A percentile compares a stretch with the other conserved stretches of the same genome.
Conservation (phyloP, 495 filamentous ascomycete species). For the Tuber magnatum region DNA sequence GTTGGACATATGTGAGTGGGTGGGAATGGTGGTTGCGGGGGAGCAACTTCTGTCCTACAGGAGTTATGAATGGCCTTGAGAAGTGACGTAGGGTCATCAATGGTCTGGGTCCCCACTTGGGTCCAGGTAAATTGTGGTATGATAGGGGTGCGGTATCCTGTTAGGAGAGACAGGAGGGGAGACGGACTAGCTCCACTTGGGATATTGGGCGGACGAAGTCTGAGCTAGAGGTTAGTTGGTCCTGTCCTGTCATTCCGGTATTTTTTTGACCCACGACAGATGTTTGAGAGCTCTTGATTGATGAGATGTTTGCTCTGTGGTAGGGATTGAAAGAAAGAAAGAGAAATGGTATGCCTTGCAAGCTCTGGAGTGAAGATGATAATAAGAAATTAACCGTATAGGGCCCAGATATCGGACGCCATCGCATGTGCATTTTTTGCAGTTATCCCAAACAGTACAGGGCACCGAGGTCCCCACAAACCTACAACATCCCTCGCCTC, state of each 20-base stretch:
- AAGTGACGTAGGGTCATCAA: background rate
- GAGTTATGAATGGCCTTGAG: background rate
- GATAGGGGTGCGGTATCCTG: background rate
- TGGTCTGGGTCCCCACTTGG: background rate
- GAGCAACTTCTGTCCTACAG: background rate
- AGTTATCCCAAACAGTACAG: background rate
- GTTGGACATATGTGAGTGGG: background rate
- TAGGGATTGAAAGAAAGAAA: background rate
- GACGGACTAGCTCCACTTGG: background rate
- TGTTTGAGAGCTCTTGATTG: background rate
- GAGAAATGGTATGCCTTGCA: background rate
- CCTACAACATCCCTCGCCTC: slow-evolving; percentile 72
- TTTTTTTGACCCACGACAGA: background rate
- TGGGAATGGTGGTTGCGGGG: background rate
- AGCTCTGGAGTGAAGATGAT: background rate
- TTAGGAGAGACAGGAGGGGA: background rate
- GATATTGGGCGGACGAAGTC: background rate
- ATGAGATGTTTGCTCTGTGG: background rate
- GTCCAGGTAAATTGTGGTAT: background rate
- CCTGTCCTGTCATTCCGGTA: background rate
- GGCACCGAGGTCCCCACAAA: background rate
- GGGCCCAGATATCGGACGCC: background rate
- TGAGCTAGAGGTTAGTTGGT: background rate
- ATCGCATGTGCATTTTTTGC: background rate
- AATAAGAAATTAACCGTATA: background rate